Base-by-base conservation (phyloP, 2,329 filamentous ascomycete genomes). In the Pseudopyricularia javanii region DNA sequence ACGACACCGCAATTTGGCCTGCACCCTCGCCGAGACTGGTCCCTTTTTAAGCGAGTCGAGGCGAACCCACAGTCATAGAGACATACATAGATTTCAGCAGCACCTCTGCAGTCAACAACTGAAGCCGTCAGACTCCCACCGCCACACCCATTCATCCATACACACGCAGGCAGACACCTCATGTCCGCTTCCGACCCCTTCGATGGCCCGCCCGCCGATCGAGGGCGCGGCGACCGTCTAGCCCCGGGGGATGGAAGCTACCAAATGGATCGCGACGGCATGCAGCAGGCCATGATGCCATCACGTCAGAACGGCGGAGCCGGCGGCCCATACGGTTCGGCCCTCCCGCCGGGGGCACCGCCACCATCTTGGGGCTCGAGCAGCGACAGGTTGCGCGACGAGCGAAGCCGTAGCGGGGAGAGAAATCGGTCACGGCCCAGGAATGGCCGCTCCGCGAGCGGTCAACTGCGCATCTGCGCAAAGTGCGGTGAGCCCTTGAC, bases 401-500 rank as follows among this genome's bases (percentile, higher is more conserved):
- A 79, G 53, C 66, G 70, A 55, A 70, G 75, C 59, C 73, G 68
- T 60, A 82, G 78, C 65, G 70, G 64, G 58, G 80, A 84, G 65
- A 74, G 77, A 55, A 82, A 76, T 59, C 68, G 78, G 58, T 80
- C 80, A 54, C 70, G 76, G 60, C 73, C 70, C 48, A 71, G 75
- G 59, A 73, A 69, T 60, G 74, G 75, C 50, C 73, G 80, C 59
- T 75, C 75, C 52, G 70, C 73, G 47, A 83, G 80, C 63, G 79
- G 80, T 37, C 76, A 79, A 59, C 65, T 79, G 55, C 79, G 86
- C 59, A 73, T 79, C 37, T 91, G 88, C 70, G 91, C 89, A 63
- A 96, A 95, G 69, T 98, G 93, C 65, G 83, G 83, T 58, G 86
- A 91, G 66, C 77, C 85, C 53, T 74, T 98, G 66, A 94, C 89